Evolutionary conservation across 306 rosid species (phyloP), one percentile per base, ranked within the genome.

Genomic region (Lotus japonicus): DNA sequence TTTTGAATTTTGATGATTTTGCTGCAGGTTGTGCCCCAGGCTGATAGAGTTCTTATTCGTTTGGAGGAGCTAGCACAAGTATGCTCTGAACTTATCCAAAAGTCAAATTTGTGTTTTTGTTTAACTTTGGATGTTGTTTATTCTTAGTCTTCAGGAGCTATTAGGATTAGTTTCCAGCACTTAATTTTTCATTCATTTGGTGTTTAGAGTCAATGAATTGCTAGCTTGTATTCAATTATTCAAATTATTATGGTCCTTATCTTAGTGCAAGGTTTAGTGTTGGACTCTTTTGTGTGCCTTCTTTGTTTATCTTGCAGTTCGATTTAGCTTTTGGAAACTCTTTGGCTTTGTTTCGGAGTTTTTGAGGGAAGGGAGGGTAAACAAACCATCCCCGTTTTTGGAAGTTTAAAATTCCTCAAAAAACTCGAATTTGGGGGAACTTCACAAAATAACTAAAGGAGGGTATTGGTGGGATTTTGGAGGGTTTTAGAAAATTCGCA

Each of bases 41-140:
- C 90, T 72, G 97, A 94, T 75, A 86, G 96, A 77, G 98, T 94
- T 66, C 96, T 94, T 64, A 68, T 94, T 78, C 97, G 96, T 75
- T 81, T 94, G 14, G 94, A 90, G 79, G 76, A 82, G 65, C 84
- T 84, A 42, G 62, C 89, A 9, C 83, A 86, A 73, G 98, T 94
- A 76, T 49, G 71, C 11, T 42, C 56, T 60, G 0, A 0, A 5
- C 52, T 56, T 36, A 11, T 38, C 61, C 51, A 23, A 6, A 14
- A 17, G 28, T 14, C 35, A 14, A 4, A n/a, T n/a, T n/a, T n/a
- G n/a, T n/a, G n/a, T 0, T 56, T 26, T 13, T 15, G 1, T 72
- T 45, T 45, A 44, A 48, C 6, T 73, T 44, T 9, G 46, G 51
- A 1, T 49, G 17, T 66, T 43, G 39, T 70, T 61, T 18, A 10